Base-by-base conservation (phyloP, 768 basidiomycete genomes). In the Terana coerulea region DNA sequence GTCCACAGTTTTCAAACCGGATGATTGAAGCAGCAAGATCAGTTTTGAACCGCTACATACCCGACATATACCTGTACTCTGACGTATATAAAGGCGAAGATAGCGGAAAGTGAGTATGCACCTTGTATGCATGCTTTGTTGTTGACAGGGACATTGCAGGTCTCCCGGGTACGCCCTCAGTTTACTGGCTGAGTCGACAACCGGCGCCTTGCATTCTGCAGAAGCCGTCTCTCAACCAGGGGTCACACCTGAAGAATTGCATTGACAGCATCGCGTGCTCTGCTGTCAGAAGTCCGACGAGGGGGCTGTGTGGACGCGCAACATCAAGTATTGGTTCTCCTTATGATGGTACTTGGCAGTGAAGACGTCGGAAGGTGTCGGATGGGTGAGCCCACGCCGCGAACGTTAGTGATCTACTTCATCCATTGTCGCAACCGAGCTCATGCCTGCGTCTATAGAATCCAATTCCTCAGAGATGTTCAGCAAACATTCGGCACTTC, bases 1-100 rank as follows among this genome's bases (percentile, higher is more conserved):
- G 86, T 57, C 97, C 97, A 21, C 95, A 98, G 64, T 91, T 99
- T 65, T 97, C 95, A 2, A 97, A 97, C 67, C 81, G 97, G 33
- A 92, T 98, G 86, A 97, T 99, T 44, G 95, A 98, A 61, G 81
- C 95, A 7, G 84, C 91, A 15, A 84, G 97, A 33, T 94, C 91
- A 2, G 77, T 99, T 21, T 75, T 99, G 37, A 98, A 98, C 66
- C 88, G 94, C 3, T 97, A 90, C 67, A 97, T 98, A 52, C 95
- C 97, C 31, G 97, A 99, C 65, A 94, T 98, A 25, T 98, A 98
- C 69, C 81, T 99, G 33, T 95, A 98, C 67, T 95, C 97, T 3
- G 97, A 99, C 57, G 94, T 98, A 21, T 98, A 97, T 72, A 95
- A 97, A 66, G 95, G 95, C 6, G 90, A 91, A 15, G 97, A 98